Percentiles rank a stretch among this genome's conserved stretches.
Evolutionary conservation across 164 flowering plant species (phyloP).

Genomic region (Sextonia rubra): DNA sequence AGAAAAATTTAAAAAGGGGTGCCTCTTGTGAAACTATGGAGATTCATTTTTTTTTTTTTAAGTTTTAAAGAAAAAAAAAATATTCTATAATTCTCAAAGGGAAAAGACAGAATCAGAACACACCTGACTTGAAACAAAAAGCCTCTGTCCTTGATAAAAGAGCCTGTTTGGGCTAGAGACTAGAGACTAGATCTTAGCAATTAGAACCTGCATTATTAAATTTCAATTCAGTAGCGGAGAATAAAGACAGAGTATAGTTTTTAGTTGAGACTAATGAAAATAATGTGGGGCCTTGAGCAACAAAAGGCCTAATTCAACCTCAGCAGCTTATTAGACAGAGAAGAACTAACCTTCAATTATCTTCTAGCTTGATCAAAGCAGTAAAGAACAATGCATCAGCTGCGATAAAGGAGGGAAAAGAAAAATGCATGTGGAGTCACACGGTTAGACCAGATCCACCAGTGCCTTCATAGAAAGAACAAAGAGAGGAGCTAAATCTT

Average conservation of each 20-base stretch:
- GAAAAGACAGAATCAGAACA: neutral
- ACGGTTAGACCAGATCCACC: conserved; percentile 11
- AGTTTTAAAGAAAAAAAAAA: no score
- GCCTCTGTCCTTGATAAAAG: conserved; percentile 9
- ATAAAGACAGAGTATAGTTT: neutral
- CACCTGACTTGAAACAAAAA: conserved; percentile 19
- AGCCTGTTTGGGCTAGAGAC: conserved; percentile 6
- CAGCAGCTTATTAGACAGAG: neutral
- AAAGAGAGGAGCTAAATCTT: neutral
- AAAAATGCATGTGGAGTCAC: neutral
- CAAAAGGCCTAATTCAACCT: neutral
- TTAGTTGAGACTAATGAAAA: neutral
- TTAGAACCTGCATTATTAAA: conserved; percentile 5
- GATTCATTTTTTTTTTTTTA: no score
- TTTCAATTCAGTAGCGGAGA: neutral
- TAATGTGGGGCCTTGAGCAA: neutral
- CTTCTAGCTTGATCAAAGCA: conserved; percentile 13
- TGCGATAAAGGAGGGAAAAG: neutral
- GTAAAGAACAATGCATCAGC: conserved; percentile 3
- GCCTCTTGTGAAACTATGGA: no score
- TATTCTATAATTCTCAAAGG: neutral
- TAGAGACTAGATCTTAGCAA: conserved; percentile 6
- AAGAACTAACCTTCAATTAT: conserved; percentile 20
- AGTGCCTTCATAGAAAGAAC: conserved; percentile 6
- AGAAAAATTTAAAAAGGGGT: no score